A percentile compares a stretch with the other conserved stretches of the same genome.
Evolutionary conservation across 2,329 filamentous ascomycete species (phyloP).

Genomic region (Acrocalymma vagum): DNA sequence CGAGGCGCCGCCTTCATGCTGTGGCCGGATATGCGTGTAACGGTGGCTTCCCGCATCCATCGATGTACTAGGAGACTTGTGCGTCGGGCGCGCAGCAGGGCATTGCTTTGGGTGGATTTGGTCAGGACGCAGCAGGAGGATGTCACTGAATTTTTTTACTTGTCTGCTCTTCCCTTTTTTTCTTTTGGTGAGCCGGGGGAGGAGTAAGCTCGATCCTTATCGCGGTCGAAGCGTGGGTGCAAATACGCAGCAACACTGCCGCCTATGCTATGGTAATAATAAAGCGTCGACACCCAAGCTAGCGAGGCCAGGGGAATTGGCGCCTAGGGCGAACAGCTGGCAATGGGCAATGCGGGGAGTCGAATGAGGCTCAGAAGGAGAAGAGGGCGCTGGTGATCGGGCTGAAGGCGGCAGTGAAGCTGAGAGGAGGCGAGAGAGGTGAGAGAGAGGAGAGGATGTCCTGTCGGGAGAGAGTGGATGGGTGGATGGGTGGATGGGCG

Average conservation of each 20-base stretch:
- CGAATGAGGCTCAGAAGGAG: no score
- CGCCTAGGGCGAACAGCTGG: no score
- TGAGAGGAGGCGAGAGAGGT: no score
- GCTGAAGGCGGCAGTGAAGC: no score
- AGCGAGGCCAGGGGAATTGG: conserved; percentile 8
- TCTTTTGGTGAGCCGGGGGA: conserved; percentile 4
- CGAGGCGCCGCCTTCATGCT: conserved; percentile 43
- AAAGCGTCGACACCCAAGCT: conserved; percentile 43
- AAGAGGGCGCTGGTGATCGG: no score
- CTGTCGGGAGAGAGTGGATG: no score
- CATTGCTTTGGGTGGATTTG: no score
- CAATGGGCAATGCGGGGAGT: no score
- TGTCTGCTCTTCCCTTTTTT: not conserved
- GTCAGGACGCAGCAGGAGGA: no score
- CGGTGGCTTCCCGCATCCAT: conserved; percentile 40
- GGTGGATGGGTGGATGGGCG: no score
- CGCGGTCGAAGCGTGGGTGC: conserved; percentile 13
- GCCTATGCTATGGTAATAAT: conserved; percentile 26
- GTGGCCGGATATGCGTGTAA: conserved; percentile 38
- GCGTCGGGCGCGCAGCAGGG: conserved; percentile 9
- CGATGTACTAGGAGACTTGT: conserved; percentile 24
- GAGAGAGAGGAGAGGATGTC: no score
- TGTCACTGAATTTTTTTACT: not conserved
- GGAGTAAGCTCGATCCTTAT: conserved; percentile 14
- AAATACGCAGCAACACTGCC: no score